Percentiles rank a stretch among this genome's conserved stretches.
phyloP scores from a whole-genome alignment of 2,329 filamentous ascomycete species.

The Calcarisporium arbuscula region DNA sequence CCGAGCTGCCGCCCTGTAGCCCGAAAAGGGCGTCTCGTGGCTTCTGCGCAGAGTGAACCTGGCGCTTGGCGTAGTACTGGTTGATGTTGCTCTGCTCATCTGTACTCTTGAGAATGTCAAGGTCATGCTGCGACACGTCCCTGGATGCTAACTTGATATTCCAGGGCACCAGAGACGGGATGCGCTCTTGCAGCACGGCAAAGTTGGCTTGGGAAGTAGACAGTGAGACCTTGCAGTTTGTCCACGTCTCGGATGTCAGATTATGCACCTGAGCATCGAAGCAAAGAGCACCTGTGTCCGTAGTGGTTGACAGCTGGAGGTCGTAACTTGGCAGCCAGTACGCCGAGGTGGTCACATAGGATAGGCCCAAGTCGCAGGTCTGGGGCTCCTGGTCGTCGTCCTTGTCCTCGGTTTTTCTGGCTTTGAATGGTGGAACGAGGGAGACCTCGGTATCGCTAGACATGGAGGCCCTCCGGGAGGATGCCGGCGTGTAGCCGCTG shows the following conservation, averaged over 20 bases:
- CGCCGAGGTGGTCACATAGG: slow-evolving; percentile 52
- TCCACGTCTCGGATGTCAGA: slow-evolving; percentile 57
- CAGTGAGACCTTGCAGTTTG: slow-evolving; percentile 51
- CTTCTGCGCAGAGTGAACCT: slow-evolving; percentile 5
- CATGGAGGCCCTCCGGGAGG: slow-evolving; percentile 43
- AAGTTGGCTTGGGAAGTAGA: slow-evolving; percentile 59
- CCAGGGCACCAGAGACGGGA: slow-evolving; percentile 52
- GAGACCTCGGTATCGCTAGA: slow-evolving; percentile 46
- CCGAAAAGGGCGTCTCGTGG: too few relatives aligned
- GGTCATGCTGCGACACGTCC: slow-evolving; percentile 7
- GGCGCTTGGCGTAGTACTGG: slow-evolving; percentile 12
- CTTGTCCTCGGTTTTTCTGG: slow-evolving; percentile 9
- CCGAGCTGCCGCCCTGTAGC: too few relatives aligned
- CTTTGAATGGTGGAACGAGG: too few relatives aligned
- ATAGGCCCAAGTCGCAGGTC: slow-evolving; percentile 44
- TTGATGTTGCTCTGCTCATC: slow-evolving; percentile 31
- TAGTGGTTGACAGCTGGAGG: slow-evolving; percentile 51
- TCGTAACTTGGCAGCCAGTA: slow-evolving; percentile 59
- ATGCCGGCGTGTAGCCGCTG: slow-evolving; percentile 30
- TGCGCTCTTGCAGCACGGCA: slow-evolving; percentile 46
- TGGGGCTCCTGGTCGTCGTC: slow-evolving; percentile 10
- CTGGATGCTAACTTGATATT: slow-evolving; percentile 40
- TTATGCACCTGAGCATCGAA: slow-evolving; percentile 60
- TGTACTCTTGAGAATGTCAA: slow-evolving; percentile 28
- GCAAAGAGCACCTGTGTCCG: slow-evolving; percentile 44